These are phyloP conservation scores for Chrysosporium keratinophilum DNA, from an alignment of 2,329 filamentous ascomycete species.

Conservation along the genomic window DNA sequence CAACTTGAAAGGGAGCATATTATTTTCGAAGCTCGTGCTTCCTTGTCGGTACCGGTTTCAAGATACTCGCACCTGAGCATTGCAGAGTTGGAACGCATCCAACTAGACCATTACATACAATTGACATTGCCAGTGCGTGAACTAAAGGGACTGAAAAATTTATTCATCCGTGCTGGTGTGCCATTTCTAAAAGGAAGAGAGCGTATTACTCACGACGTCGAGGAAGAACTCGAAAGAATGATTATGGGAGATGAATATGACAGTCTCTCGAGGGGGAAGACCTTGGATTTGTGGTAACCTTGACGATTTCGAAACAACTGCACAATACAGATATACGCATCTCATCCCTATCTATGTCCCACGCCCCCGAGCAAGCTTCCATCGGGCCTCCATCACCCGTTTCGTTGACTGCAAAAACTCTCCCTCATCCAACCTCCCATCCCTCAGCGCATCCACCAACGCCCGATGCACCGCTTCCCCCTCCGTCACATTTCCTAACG, in stretches of 20 bases:
- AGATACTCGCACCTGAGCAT: no score
- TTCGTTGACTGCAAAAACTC: conserved; percentile 4
- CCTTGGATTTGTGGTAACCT: no score
- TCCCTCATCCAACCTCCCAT: not conserved
- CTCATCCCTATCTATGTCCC: no score
- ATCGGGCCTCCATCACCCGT: conserved; percentile 2
- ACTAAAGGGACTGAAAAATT: not conserved
- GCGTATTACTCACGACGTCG: not conserved
- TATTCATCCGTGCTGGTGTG: not conserved
- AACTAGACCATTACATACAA: not conserved
- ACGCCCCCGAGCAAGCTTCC: no score
- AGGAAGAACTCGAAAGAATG: not conserved
- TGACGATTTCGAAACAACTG: no score
- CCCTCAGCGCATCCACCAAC: conserved; percentile 12
- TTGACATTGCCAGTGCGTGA: not conserved
- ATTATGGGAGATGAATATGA: not conserved
- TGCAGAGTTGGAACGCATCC: no score
- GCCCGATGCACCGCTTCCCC: conserved; percentile 21
- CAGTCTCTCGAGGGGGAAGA: not conserved
- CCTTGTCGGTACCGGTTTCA: no score
- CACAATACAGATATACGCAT: no score
- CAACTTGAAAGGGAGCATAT: no score
- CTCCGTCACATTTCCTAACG: conserved; percentile 23
- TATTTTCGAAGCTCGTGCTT: no score
- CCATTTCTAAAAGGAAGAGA: not conserved